Evolutionary conservation across 202 grass and related monocot genomes (phyloP).

Genomic region (Carex sylvatica): DNA sequence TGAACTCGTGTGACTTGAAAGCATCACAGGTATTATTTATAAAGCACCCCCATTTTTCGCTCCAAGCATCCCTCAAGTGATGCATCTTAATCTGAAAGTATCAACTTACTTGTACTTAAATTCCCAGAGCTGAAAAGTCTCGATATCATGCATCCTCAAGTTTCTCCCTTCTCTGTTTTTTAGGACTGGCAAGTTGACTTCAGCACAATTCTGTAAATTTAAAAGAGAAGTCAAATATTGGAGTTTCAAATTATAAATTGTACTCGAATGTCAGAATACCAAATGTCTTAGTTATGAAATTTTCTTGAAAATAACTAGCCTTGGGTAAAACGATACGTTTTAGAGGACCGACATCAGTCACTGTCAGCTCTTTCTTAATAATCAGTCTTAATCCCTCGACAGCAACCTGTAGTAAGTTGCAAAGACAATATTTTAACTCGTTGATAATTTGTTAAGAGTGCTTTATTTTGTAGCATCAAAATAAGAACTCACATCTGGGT

Average conservation of each 20-base stretch:
- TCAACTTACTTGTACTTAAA: slow-evolving; percentile 77
- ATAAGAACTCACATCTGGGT: slow-evolving; percentile 73
- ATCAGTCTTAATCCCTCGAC: slow-evolving; percentile 64
- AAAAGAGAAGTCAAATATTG: not conserved
- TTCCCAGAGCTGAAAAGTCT: slow-evolving; percentile 68
- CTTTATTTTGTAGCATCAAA: slow-evolving; percentile 24
- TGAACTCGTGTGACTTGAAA: not conserved
- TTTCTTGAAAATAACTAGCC: slow-evolving; percentile 45
- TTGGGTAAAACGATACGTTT: slow-evolving; percentile 93
- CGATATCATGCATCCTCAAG: slow-evolving; percentile 78
- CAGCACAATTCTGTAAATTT: slow-evolving; percentile 72
- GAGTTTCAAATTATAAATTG: not conserved
- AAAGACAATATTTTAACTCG: slow-evolving; percentile 31
- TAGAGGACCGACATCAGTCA: slow-evolving; percentile 77
- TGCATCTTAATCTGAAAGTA: not conserved
- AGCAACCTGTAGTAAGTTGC: slow-evolving; percentile 48
- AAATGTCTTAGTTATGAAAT: not conserved
- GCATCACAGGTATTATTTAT: not conserved
- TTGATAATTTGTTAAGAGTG: not conserved
- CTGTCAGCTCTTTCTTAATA: slow-evolving; percentile 81
- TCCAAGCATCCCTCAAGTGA: not conserved
- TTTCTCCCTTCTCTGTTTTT: slow-evolving; percentile 60
- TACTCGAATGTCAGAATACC: not conserved
- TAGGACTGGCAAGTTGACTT: slow-evolving; percentile 73
- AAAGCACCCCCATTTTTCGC: not conserved